Base-by-base conservation (phyloP, 176 grass and related monocot genomes). In the Eragrostis curvula region DNA sequence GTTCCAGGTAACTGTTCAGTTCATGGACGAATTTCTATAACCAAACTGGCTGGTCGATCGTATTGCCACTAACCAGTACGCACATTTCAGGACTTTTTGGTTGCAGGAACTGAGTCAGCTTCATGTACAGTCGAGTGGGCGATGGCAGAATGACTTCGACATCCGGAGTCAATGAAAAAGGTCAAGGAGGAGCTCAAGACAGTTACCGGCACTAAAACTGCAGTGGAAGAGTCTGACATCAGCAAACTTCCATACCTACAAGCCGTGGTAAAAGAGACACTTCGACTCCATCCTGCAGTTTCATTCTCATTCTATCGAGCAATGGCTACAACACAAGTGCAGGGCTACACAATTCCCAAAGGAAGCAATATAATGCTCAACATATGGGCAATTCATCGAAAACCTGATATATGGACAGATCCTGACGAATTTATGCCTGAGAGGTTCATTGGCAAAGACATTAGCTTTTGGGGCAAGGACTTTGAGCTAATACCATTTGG, bases 401-500 rank as follows among this genome's bases (percentile, higher is more conserved):
- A 90, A 3, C 47, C 59, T 39, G 36, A 8, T 0, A 65, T 52
- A 5, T 90, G 88, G 88, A 27, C 15, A 23, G 48, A 83, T 16
- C 58, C 88, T 16, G 66, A 67, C 8, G 66, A 59, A 21, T 90
- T 86, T 58, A 44, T 45, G 0, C 88, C 84, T 2, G 88, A 90
- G 48, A 79, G 88, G 46, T 90, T 90, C 58, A 43, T 90, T 14
- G 79, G 67, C 14, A 83, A 17, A 7, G 79, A 61, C 6, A 16
- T 74, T 11, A 60, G 79, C 23, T 87, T 79, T 21, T 44, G 41
- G 3, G 84, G 88, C 12, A 32, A 8, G 8, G 41, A 86, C 36
- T 83, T 79, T 30, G 79, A 83, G 79, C 39, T 86, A 3, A 39
- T 83, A 3, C 84, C 88, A 0, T 90, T 87, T 65, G 79, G 88